Percentiles rank a stretch among this genome's conserved stretches.
Evolutionary conservation across 257 asterid genomes (phyloP).

Genomic region (Rhazya stricta): DNA sequence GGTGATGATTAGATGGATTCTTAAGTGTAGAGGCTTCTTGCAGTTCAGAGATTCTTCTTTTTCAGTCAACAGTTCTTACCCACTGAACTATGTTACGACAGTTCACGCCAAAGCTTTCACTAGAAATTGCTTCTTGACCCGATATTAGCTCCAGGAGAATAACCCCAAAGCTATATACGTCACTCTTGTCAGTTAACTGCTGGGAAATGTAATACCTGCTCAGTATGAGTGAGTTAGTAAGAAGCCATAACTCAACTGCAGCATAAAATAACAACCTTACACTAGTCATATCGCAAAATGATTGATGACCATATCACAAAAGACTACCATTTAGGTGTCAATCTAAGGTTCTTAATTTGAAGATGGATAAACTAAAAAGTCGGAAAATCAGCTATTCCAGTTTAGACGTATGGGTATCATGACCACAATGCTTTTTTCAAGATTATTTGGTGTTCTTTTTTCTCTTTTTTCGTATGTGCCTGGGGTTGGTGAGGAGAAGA

Average conservation of each 20-base stretch:
- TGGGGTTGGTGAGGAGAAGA: background rate
- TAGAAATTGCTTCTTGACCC: conserved; percentile 97
- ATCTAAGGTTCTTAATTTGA: too few species aligned
- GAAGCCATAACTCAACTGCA: background rate
- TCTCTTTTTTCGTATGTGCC: too few species aligned
- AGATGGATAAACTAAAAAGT: too few species aligned
- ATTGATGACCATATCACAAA: too few species aligned
- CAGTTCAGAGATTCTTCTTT: background rate
- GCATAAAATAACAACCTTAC: background rate
- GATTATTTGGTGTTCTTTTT: too few species aligned
- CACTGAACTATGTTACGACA: conserved; percentile 95
- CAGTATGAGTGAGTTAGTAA: background rate
- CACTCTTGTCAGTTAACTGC: conserved; percentile 96
- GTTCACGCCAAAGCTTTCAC: conserved; percentile 73
- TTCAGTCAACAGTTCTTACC: conserved; percentile 41
- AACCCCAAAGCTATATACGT: conserved; percentile 92
- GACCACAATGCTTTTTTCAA: background rate
- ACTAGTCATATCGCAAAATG: background rate
- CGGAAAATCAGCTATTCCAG: background rate
- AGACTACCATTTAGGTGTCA: too few species aligned
- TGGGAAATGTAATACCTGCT: conserved; percentile 93
- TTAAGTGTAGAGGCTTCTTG: background rate
- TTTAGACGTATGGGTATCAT: background rate
- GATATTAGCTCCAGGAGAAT: conserved; percentile 92
- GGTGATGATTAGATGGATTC: background rate